A percentile compares a stretch with the other conserved stretches of the same genome.
phyloP scores from a whole-genome alignment of 1,284 basidiomycete species.

The Fomes fomentarius region DNA sequence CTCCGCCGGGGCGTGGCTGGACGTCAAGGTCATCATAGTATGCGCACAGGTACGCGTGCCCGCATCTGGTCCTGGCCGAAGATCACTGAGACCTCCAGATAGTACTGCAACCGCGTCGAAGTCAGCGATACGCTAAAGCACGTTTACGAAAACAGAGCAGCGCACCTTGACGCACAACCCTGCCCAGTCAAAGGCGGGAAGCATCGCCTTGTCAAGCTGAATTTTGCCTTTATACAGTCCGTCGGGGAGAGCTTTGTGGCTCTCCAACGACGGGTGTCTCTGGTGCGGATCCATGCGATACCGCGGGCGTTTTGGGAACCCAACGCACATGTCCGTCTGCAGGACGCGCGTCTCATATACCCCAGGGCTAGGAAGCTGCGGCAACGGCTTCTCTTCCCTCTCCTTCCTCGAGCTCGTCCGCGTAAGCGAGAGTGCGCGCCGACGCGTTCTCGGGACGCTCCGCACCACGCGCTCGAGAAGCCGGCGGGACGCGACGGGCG shows the following conservation, averaged over 20 bases:
- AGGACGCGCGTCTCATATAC: constrained; percentile 52
- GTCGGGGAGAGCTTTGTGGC: constrained; percentile 56
- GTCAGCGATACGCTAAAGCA: not conserved
- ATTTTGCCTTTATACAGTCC: constrained; percentile 66
- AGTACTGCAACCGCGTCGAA: constrained; percentile 57
- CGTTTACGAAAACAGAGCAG: not conserved
- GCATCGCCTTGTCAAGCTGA: constrained; percentile 54
- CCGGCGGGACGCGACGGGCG: constrained; percentile 34
- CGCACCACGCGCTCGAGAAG: constrained; percentile 50
- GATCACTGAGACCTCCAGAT: constrained; percentile 66
- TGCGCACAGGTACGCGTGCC: constrained; percentile 59
- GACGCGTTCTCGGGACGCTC: not conserved
- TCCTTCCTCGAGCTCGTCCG: too few relatives aligned
- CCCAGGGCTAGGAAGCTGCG: constrained; percentile 45
- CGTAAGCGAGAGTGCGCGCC: too few relatives aligned
- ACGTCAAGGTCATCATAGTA: constrained; percentile 45
- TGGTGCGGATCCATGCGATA: constrained; percentile 36
- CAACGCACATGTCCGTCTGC: constrained; percentile 57
- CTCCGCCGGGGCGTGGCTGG: constrained; percentile 3
- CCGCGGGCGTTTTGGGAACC: constrained; percentile 70
- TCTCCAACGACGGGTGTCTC: constrained; percentile 50
- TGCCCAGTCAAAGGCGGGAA: constrained; percentile 67
- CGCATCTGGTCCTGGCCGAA: constrained; percentile 63
- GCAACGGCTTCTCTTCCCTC: constrained; percentile 52
- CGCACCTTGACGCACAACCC: constrained; percentile 69